Evolutionary conservation across 2,329 filamentous ascomycete species (phyloP).

Genomic region (Trichoderma koningiopsis): DNA sequence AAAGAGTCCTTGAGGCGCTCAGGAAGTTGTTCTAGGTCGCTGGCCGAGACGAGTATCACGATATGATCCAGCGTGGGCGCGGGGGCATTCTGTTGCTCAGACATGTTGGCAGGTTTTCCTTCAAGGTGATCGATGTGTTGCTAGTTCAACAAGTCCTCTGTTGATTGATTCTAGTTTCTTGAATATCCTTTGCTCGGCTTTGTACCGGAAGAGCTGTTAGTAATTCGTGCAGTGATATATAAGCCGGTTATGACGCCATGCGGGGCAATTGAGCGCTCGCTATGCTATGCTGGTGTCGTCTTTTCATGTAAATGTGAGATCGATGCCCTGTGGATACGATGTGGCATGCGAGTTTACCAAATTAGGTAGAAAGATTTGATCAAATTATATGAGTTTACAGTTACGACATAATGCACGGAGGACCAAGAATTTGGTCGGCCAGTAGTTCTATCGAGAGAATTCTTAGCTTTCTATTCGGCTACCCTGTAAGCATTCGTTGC

Average conservation of each 20-base stretch:
- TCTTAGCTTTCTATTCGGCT: background rate
- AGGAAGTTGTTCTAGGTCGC: conserved; percentile 49
- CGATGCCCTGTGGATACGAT: background rate
- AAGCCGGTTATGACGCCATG: conserved; percentile 22
- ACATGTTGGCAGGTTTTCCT: background rate
- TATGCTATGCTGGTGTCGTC: background rate
- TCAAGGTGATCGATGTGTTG: background rate
- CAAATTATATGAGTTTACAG: background rate
- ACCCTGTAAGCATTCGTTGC: background rate
- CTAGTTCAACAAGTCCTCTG: background rate
- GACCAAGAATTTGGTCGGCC: background rate
- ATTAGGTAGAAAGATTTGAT: background rate
- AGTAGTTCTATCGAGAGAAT: background rate
- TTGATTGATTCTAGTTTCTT: background rate
- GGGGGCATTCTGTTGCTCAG: background rate
- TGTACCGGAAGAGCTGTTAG: background rate
- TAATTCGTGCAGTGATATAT: background rate
- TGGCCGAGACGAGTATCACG: conserved; percentile 59
- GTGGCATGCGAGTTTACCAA: background rate
- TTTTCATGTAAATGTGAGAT: background rate
- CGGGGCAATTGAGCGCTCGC: background rate
- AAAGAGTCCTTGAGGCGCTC: conserved; percentile 56
- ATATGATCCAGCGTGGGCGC: conserved; percentile 60
- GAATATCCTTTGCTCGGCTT: background rate
- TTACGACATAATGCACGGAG: background rate